These are phyloP conservation scores for Monilinia vaccinii-corymbosi DNA, from an alignment of 2,329 filamentous ascomycete genomes.

Conservation along the genomic window DNA sequence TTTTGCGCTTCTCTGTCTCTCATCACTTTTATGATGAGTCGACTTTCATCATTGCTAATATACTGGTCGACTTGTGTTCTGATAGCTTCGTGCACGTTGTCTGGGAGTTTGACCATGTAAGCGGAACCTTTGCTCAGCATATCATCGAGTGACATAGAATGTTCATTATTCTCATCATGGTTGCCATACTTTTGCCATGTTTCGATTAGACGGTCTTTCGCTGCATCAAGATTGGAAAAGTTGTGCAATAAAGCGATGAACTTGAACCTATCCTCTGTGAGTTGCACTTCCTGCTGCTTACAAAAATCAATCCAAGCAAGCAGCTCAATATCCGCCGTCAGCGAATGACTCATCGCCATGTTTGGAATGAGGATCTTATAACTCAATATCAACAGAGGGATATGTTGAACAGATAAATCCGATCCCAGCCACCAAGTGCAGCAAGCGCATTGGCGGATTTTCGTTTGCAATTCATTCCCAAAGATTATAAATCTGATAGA, in stretches of 20 bases:
- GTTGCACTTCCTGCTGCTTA: neutral
- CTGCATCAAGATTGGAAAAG: neutral
- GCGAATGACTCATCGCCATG: neutral
- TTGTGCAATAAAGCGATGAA: neutral
- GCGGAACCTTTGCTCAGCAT: neutral
- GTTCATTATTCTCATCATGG: neutral
- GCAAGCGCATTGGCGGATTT: neutral
- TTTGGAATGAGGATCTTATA: neutral
- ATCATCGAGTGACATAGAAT: neutral
- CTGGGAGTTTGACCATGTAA: neutral
- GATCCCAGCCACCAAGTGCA: neutral
- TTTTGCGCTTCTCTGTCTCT: neutral
- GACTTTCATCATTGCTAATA: neutral
- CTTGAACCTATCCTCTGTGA: neutral
- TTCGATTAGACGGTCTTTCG: neutral
- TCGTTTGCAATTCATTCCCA: neutral
- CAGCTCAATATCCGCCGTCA: neutral
- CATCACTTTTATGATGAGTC: neutral
- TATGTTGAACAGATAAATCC: neutral
- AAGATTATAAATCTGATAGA: neutral
- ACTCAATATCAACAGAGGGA: neutral
- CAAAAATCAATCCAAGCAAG: slow-evolving; percentile 12
- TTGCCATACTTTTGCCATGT: neutral
- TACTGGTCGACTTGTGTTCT: neutral
- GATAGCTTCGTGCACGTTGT: neutral